Evolutionary conservation across 192 early-diverging fungal species (phyloP).

Genomic region (Podila clonocystis): DNA sequence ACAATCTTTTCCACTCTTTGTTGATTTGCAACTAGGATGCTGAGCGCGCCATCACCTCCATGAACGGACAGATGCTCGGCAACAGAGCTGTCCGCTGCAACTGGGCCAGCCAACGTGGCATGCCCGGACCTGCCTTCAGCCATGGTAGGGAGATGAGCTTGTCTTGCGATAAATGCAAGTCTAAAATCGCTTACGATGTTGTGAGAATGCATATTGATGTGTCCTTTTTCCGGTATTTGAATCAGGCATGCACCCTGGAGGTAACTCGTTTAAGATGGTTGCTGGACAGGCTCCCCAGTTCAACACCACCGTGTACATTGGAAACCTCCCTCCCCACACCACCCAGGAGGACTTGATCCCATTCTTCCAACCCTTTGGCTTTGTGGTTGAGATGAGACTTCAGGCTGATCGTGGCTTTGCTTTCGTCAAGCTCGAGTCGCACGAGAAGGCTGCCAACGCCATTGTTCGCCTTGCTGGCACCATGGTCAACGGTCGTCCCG

Average conservation of each 20-base stretch:
- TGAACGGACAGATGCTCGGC: slow-evolving; percentile 85
- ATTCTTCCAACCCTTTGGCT: slow-evolving; percentile 83
- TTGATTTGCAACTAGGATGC: slow-evolving; percentile 67
- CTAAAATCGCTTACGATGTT: neutral
- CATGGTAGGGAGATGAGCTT: slow-evolving; percentile 11
- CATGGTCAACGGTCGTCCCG: slow-evolving; percentile 75
- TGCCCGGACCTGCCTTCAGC: slow-evolving; percentile 53
- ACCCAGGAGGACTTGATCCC: slow-evolving; percentile 76
- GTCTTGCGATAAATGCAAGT: too few species aligned
- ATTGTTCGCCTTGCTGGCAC: slow-evolving; percentile 84
- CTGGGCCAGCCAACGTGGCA: slow-evolving; percentile 92
- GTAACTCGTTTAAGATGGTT: slow-evolving; percentile 75
- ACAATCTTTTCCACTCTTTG: neutral
- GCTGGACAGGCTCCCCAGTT: slow-evolving; percentile 79
- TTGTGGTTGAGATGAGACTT: slow-evolving; percentile 80
- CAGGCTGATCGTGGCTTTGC: slow-evolving; percentile 93
- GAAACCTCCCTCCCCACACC: slow-evolving; percentile 85
- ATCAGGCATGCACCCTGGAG: slow-evolving; percentile 50
- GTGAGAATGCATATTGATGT: neutral
- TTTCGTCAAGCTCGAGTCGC: slow-evolving; percentile 92
- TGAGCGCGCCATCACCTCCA: slow-evolving; percentile 82
- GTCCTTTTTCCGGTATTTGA: neutral
- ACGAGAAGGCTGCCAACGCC: slow-evolving; percentile 90
- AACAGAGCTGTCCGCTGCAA: slow-evolving; percentile 89
- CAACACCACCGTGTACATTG: slow-evolving; percentile 91